Percentiles rank a stretch among this genome's conserved stretches.
phyloP scores from a whole-genome alignment of 495 filamentous ascomycete species.

The Penicillium lividum region DNA sequence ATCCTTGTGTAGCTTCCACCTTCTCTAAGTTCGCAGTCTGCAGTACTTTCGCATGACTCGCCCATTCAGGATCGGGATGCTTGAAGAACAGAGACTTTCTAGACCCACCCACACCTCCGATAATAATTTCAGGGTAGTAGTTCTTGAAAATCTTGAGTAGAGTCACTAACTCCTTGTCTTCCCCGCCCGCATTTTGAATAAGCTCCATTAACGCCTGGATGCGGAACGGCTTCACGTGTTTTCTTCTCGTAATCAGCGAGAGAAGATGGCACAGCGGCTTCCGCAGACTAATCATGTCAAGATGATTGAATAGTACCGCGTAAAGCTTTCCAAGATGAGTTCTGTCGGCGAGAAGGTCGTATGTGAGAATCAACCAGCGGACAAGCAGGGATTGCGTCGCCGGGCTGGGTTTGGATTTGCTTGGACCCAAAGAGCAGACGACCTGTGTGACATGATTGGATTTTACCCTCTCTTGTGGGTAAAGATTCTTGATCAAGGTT shows the following conservation, averaged over 20 bases:
- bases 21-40: constrained; percentile 56
- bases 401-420: constrained; percentile 73
- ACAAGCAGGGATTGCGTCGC: constrained; percentile 67
- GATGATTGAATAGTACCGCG: constrained; percentile 75
- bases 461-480: constrained; percentile 64
- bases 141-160: constrained; percentile 84
- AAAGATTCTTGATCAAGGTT: constrained; percentile 70
- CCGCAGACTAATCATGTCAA: constrained; percentile 70
- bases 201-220: constrained; percentile 76
- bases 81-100: constrained; percentile 49
- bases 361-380: constrained; percentile 78
- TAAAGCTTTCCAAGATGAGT: constrained; percentile 69
- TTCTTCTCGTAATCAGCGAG: constrained; percentile 78
- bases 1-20: constrained; percentile 26
- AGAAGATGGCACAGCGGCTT: constrained; percentile 74
- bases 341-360: constrained; percentile 70
- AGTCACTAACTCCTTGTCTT: constrained; percentile 74
- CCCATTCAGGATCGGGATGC: constrained; percentile 80
- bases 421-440: constrained; percentile 75
- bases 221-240: constrained; percentile 81
- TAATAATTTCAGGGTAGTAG: constrained; percentile 85
- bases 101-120: constrained; percentile 58
- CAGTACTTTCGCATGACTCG: constrained; percentile 63
- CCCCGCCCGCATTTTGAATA: constrained; percentile 41
- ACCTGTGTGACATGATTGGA: constrained; percentile 64